phyloP scores from a whole-genome alignment of 2,329 filamentous ascomycete genomes.

The Cercospora sojina region DNA sequence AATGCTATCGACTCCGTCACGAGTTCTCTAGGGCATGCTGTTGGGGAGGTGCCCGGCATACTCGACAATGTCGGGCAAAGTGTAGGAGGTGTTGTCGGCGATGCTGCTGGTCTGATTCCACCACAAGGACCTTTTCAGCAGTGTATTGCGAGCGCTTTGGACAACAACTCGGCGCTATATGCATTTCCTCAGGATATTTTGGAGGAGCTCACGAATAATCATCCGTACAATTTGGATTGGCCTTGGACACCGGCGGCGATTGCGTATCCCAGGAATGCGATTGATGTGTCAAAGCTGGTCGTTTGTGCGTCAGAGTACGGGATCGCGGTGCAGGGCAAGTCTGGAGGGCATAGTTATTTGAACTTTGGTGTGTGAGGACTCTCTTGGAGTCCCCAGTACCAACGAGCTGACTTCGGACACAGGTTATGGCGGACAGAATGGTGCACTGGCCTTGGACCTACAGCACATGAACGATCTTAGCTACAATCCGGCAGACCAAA shows the following conservation, averaged over 20 bases:
- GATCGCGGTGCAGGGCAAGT: slow-evolving; percentile 21
- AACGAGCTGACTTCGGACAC: background rate
- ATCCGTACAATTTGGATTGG: slow-evolving; percentile 24
- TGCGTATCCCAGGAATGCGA: slow-evolving; percentile 18
- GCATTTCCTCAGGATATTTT: slow-evolving; percentile 22
- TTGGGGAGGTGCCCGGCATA: background rate
- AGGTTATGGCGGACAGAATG: slow-evolving; percentile 23
- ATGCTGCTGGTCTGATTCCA: slow-evolving; percentile 15
- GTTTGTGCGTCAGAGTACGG: slow-evolving; percentile 20
- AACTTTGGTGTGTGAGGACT: slow-evolving; percentile 16
- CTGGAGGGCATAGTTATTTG: slow-evolving; percentile 24
- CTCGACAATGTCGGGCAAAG: slow-evolving; percentile 10
- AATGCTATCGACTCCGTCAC: background rate
- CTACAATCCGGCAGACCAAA: slow-evolving; percentile 14
- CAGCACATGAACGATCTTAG: slow-evolving; percentile 20
- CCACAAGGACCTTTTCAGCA: slow-evolving; percentile 20
- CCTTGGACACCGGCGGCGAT: slow-evolving; percentile 20
- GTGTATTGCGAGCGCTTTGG: slow-evolving; percentile 19
- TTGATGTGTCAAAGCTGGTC: slow-evolving; percentile 22
- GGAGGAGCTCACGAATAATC: slow-evolving; percentile 18
- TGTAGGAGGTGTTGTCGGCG: slow-evolving; percentile 14
- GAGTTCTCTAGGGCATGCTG: background rate
- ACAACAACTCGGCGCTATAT: slow-evolving; percentile 17
- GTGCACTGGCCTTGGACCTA: slow-evolving; percentile 19
- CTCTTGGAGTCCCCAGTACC: background rate